A percentile compares a stretch with the other conserved stretches of the same genome.
Evolutionary conservation across 2,329 filamentous ascomycete genomes (phyloP).

Genomic region (Elsinoe batatas): DNA sequence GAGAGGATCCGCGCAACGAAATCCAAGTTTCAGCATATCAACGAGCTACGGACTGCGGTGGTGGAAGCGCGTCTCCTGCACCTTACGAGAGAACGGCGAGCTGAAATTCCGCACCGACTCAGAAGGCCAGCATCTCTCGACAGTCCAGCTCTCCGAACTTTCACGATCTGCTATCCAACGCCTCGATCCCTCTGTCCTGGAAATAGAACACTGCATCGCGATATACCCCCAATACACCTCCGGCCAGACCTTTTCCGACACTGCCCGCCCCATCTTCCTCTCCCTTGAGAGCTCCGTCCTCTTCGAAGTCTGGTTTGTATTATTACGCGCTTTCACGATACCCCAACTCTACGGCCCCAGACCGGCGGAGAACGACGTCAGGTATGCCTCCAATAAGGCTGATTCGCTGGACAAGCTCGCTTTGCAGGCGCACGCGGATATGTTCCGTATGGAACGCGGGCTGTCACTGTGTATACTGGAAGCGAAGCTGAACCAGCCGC

Average conservation of each 20-base stretch:
- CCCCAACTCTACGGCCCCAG: slow-evolving; percentile 78
- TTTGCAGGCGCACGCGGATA: slow-evolving; percentile 40
- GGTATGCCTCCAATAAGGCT: slow-evolving; percentile 13
- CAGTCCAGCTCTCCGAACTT: slow-evolving; percentile 79
- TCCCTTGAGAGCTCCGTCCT: slow-evolving; percentile 76
- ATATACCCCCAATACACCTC: slow-evolving; percentile 90
- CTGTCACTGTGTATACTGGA: slow-evolving; percentile 52
- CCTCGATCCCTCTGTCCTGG: slow-evolving; percentile 78
- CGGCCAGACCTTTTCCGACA: slow-evolving; percentile 55
- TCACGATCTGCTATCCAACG: slow-evolving; percentile 85
- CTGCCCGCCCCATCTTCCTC: slow-evolving; percentile 81
- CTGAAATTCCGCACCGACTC: slow-evolving; percentile 84
- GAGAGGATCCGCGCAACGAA: slow-evolving; percentile 30
- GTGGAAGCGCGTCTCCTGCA: slow-evolving; percentile 86
- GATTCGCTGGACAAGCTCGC: slow-evolving; percentile 20
- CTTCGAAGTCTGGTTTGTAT: slow-evolving; percentile 96
- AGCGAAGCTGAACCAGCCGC: slow-evolving; percentile 16
- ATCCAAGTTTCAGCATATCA: slow-evolving; percentile 43
- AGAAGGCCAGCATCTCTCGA: slow-evolving; percentile 67
- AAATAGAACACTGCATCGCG: slow-evolving; percentile 87
- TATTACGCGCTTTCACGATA: slow-evolving; percentile 81
- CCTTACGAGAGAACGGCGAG: slow-evolving; percentile 87
- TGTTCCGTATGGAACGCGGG: slow-evolving; percentile 57
- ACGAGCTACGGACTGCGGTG: slow-evolving; percentile 49
- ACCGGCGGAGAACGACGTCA: slow-evolving; percentile 32